Conservation (phyloP, 352 stramenopile genomes). For the Globisporangium paddicum region DNA sequence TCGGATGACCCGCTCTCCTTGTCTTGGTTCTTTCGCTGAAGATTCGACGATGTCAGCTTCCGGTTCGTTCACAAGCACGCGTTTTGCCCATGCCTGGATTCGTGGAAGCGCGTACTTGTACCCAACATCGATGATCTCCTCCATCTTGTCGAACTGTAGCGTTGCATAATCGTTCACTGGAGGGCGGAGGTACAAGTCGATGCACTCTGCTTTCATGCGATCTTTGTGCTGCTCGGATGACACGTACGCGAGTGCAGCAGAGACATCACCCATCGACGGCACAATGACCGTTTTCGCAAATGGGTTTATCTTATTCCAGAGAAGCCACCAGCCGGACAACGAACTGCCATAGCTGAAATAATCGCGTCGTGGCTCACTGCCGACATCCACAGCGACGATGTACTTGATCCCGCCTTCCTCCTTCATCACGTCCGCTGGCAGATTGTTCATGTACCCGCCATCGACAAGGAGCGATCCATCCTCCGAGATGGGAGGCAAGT, state of each 20-base stretch:
- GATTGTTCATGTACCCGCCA: slow-evolving; percentile 93
- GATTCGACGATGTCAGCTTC: slow-evolving; percentile 52
- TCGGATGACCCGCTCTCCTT: neutral
- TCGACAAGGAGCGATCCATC: slow-evolving; percentile 85
- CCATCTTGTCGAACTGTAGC: slow-evolving; percentile 92
- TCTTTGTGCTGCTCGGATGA: slow-evolving; percentile 89
- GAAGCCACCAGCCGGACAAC: slow-evolving; percentile 87
- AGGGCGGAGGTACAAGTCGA: slow-evolving; percentile 87
- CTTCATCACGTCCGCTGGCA: slow-evolving; percentile 91
- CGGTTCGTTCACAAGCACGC: slow-evolving; percentile 49
- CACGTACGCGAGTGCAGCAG: slow-evolving; percentile 83
- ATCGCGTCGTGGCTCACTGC: slow-evolving; percentile 65
- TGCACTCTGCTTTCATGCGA: slow-evolving; percentile 76
- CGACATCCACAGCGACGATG: slow-evolving; percentile 89
- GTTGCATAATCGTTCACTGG: slow-evolving; percentile 87
- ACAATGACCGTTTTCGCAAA: slow-evolving; percentile 86
- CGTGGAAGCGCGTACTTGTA: slow-evolving; percentile 80
- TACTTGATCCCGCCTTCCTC: slow-evolving; percentile 86
- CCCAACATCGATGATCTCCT: slow-evolving; percentile 86
- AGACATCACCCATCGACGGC: slow-evolving; percentile 91
- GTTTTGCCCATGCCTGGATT: slow-evolving; percentile 51
- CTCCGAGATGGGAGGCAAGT: slow-evolving; percentile 88
- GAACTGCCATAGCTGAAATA: slow-evolving; percentile 81
- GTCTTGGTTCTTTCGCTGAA: neutral
- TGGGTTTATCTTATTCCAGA: slow-evolving; percentile 90